Evolutionary conservation across 306 rosid genomes (phyloP), one percentile per base, ranked within the genome.

Genomic region (Pterocarpus macrocarpus): DNA sequence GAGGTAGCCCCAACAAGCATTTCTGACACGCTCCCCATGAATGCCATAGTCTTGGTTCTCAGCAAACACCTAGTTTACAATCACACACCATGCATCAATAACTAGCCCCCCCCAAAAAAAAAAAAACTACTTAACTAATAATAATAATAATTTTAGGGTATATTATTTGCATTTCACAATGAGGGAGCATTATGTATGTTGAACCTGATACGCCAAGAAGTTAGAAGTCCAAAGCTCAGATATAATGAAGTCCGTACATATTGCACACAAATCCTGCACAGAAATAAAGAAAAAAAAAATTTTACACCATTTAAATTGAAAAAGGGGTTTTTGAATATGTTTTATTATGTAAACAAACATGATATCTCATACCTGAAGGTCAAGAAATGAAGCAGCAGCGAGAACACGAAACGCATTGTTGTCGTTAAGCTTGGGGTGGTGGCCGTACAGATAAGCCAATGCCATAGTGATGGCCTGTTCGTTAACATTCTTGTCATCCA

Each of bases 1-100:
- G 74, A 95, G 99, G 87, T 93, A 95, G 28, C 99, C 99, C 99
- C 98, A 95, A 88, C 99, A 95, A 82, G 99, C 98, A 85, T 84
- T 95, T 84, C 97, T 88, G 65, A 95, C 99, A 41, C 94, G 98
- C 44, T 95, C 99, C 74, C 99, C 98, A 72, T 95, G 94, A 85
- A 89, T 80, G 76, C 99, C 99, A 47, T 95, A 95, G 80, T 95
- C 97, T 88, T 95, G 99, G 84, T 89, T 90, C 92, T 93, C 98
- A 0, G 98, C 98, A 85, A 95, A 93, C 72, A 93, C 94, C 99
- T 95, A 83, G 76, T 75, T 49, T 69, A 81, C 63, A 74, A 77
- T 47, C 39, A 88, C 63, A 57, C 80, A 22, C 22, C 75, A 64
- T 17, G 5, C 43, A 32, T 84, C 59, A 80, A 70, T 41, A 69